Evolutionary conservation across 768 basidiomycete genomes (phyloP), one percentile per base, ranked within the genome.

Genomic region (Boletus insuetus): DNA sequence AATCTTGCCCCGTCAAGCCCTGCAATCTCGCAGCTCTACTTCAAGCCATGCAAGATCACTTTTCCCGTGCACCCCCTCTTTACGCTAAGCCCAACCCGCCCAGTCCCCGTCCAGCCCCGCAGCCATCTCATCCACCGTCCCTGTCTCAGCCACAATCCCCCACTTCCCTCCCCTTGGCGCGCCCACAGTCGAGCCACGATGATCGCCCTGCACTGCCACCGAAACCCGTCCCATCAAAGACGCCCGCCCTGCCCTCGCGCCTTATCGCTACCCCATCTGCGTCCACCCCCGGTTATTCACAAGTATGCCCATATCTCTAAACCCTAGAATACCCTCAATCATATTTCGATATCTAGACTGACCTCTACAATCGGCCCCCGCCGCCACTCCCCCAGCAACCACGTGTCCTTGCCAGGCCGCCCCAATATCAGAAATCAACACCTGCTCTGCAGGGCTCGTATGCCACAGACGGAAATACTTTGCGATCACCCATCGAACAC

Each of bases 61-160:
- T 98, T 74, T 95, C 92, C 20, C 78, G 78, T 31, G 81, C 85
- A 44, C 95, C 96, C 41, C 95, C 95, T 8, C 84, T 98, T 16
- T 97, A 94, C 68, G 85, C 95, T 32, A 93, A 88, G 71, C 87
- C 91, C 16, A 80, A 76, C 63, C 58, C 69, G 20, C 41, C 65
- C 35, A 62, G 58, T 49, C 56, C 65, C 24, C 57, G 59, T 32
- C 64, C 59, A 60, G 57, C 60, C 61, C 54, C 65, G 37, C 60
- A 61, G 32, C 47, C 64, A 8, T 37, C 53, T 62, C 54, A 60
- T 66, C 37, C 24, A 24, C 24, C 24, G 24, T 24, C 24, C 24
- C 24, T 19, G 8, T 9, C 26, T 29, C 64, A 58, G 6, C 60
- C 63, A 58, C 66, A 45, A 11, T 63, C 41, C 53, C 35, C 40